Conservation (phyloP, 2,329 filamentous ascomycete species). For the Paraconiothyrium brasiliense region DNA sequence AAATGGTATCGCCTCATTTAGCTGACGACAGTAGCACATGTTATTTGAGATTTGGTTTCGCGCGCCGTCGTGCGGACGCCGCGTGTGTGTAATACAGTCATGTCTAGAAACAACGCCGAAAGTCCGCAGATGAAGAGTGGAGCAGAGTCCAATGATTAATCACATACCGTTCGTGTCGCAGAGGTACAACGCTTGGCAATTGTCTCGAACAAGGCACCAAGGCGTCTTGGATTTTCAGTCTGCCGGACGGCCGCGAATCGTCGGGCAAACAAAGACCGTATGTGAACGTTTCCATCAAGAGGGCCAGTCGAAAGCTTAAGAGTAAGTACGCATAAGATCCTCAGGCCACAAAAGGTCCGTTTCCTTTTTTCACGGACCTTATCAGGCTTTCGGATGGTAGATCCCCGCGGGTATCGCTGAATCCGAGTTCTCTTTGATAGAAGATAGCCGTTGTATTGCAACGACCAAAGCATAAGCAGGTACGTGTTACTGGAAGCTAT, state of each 20-base stretch:
- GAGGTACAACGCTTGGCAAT: constrained; percentile 14
- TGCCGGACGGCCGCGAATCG: constrained; percentile 20
- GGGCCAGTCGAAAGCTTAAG: constrained; percentile 16
- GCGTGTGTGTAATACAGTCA: background rate
- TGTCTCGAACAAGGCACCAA: constrained; percentile 17
- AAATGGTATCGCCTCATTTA: background rate
- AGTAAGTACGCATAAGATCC: constrained; percentile 19
- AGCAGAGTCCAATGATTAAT: constrained; percentile 6
- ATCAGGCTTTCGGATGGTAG: constrained; percentile 13
- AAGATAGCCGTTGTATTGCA: constrained; percentile 5
- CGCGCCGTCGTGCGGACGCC: background rate
- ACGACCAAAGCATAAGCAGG: constrained; percentile 1
- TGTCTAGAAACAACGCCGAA: background rate
- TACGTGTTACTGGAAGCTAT: background rate
- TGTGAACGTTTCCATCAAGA: constrained; percentile 10
- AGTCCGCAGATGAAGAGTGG: background rate
- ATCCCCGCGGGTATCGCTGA: constrained; percentile 21
- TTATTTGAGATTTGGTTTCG: background rate
- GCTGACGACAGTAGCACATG: background rate
- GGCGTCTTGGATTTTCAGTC: constrained; percentile 24
- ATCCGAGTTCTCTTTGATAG: constrained; percentile 13
- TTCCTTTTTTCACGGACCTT: background rate
- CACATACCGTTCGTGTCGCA: constrained; percentile 5
- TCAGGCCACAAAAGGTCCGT: constrained; percentile 20
- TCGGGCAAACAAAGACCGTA: constrained; percentile 22